Evolutionary conservation across 2,329 filamentous ascomycete genomes (phyloP).

Genomic region (Aspergillus felis): DNA sequence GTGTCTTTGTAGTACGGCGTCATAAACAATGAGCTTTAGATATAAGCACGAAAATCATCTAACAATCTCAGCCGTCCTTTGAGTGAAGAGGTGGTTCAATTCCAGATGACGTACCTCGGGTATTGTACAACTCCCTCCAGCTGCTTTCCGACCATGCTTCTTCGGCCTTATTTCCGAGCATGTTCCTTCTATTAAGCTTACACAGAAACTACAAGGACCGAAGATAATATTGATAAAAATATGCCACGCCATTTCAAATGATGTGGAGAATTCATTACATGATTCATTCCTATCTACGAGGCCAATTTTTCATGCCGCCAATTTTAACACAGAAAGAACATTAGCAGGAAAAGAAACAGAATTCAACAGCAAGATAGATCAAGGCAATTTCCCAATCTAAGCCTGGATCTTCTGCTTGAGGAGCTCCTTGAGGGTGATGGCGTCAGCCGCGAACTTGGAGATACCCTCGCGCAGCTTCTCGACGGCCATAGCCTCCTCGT

Average conservation of each 20-base stretch:
- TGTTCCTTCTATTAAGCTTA: background rate
- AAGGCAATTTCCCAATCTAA: slow-evolving; percentile 17
- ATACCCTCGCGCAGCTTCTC: slow-evolving; percentile 99
- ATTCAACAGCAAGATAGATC: slow-evolving; percentile 2
- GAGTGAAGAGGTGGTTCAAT: background rate
- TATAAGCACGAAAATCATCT: too few relatives aligned
- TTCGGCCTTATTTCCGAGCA: background rate
- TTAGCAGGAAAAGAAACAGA: slow-evolving; percentile 7
- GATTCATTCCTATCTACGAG: slow-evolving; percentile 24
- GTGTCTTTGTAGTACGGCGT: too few relatives aligned
- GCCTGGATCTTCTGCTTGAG: slow-evolving; percentile 77
- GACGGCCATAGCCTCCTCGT: slow-evolving; percentile 98
- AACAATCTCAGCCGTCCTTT: background rate
- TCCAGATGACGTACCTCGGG: background rate
- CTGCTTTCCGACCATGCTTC: background rate
- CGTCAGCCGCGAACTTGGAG: slow-evolving; percentile 97
- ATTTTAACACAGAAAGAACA: slow-evolving; percentile 19
- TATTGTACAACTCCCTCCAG: background rate
- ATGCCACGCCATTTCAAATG: background rate
- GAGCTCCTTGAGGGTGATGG: slow-evolving; percentile 87
- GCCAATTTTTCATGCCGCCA: slow-evolving; percentile 19
- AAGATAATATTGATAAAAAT: background rate
- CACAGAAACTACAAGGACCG: background rate
- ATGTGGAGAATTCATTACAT: slow-evolving; percentile 12
- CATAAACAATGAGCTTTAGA: too few relatives aligned